A percentile compares a stretch with the other conserved stretches of the same genome.
phyloP scores from a whole-genome alignment of 495 filamentous ascomycete genomes.

The Neurospora cerealis region DNA sequence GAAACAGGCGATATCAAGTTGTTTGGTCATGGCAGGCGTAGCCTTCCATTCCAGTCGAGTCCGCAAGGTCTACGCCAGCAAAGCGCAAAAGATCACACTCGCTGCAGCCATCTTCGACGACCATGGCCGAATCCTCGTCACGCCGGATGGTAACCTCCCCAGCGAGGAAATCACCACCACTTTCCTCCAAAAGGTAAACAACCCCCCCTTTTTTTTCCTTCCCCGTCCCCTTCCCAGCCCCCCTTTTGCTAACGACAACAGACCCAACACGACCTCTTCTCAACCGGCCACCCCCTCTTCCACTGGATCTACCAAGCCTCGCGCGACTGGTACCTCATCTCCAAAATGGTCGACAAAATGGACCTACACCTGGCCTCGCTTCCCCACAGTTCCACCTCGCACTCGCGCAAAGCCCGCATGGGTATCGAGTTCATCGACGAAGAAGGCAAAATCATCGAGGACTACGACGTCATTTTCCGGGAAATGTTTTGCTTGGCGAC shows the following conservation, averaged over 20 bases:
- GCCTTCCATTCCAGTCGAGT: slow-evolving; percentile 48
- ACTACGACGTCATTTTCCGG: slow-evolving; percentile 73
- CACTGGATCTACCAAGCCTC: slow-evolving; percentile 80
- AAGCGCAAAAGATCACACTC: slow-evolving; percentile 70
- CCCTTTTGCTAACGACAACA: slow-evolving; percentile 12
- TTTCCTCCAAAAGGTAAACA: slow-evolving; percentile 48
- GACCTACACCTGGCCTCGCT: slow-evolving; percentile 41
- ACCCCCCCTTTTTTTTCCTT: no score
- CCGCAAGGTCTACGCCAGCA: slow-evolving; percentile 44
- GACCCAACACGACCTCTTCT: slow-evolving; percentile 68
- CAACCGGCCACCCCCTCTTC: slow-evolving; percentile 68
- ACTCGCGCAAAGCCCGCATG: slow-evolving; percentile 9
- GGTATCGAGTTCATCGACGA: slow-evolving; percentile 28
- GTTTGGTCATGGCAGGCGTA: slow-evolving; percentile 37
- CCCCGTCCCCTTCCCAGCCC: background rate
- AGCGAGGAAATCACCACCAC: slow-evolving; percentile 68
- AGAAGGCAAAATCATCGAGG: slow-evolving; percentile 39
- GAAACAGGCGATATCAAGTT: slow-evolving; percentile 48
- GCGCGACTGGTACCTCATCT: slow-evolving; percentile 61
- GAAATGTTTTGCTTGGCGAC: slow-evolving; percentile 80
- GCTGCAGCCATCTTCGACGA: slow-evolving; percentile 68
- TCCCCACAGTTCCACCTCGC: slow-evolving; percentile 16
- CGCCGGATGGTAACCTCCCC: slow-evolving; percentile 70
- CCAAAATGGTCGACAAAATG: slow-evolving; percentile 62
- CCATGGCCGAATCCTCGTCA: slow-evolving; percentile 68